Percentiles rank a stretch among this genome's conserved stretches.
Conservation (phyloP, 2,329 filamentous ascomycete genomes). For the Nannizziopsis barbatae region DNA sequence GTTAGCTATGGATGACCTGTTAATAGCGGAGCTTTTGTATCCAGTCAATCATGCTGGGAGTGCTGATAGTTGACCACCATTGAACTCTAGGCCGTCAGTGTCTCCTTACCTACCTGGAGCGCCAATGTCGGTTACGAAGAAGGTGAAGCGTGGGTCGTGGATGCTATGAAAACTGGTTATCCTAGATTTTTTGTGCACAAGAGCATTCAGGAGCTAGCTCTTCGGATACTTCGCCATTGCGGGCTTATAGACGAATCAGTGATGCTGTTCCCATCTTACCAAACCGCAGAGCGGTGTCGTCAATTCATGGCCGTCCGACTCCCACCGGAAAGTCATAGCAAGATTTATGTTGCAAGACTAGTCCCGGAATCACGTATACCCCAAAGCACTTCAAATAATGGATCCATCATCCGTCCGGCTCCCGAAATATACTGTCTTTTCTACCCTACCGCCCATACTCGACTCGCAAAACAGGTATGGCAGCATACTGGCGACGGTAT, state of each 20-base stretch:
- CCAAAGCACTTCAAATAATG: slow-evolving; percentile 41
- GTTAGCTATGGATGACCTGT: not conserved
- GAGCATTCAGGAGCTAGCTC: slow-evolving; percentile 62
- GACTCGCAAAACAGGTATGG: slow-evolving; percentile 87
- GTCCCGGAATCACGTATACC: slow-evolving; percentile 53
- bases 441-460: slow-evolving; percentile 55
- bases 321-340: slow-evolving; percentile 30
- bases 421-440: slow-evolving; percentile 60
- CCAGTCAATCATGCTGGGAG: not conserved
- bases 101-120: slow-evolving; percentile 87
- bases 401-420: slow-evolving; percentile 36
- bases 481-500: slow-evolving; percentile 90
- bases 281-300: slow-evolving; percentile 59
- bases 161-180: slow-evolving; percentile 80
- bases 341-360: slow-evolving; percentile 44
- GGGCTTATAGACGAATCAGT: slow-evolving; percentile 49
- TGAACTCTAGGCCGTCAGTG: slow-evolving; percentile 69
- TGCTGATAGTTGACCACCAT: slow-evolving; percentile 8
- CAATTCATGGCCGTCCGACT: slow-evolving; percentile 52
- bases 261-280: slow-evolving; percentile 69
- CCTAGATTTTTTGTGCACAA: slow-evolving; percentile 91
- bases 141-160: slow-evolving; percentile 74
- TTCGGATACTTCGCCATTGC: slow-evolving; percentile 54
- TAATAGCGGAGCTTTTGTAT: not conserved
- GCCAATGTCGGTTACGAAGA: slow-evolving; percentile 91